Evolutionary conservation across 768 basidiomycete genomes (phyloP).

Genomic region (Lactarius vividus): DNA sequence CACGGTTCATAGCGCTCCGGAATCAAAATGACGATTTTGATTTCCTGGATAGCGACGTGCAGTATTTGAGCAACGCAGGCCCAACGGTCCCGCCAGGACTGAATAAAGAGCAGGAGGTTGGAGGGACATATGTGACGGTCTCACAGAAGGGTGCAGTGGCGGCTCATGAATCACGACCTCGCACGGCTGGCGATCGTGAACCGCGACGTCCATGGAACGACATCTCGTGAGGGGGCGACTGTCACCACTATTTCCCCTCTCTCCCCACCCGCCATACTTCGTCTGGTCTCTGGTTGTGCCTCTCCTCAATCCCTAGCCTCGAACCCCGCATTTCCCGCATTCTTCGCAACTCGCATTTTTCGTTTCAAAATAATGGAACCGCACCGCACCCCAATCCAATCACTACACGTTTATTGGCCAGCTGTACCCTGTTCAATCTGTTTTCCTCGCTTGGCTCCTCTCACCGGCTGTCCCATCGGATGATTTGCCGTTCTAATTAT

Average conservation of each 20-base stretch:
- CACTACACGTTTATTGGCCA: constrained; percentile 1
- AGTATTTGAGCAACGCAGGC: constrained; percentile 26
- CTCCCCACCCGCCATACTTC: background rate
- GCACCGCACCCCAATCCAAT: constrained; percentile 17
- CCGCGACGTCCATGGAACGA: constrained; percentile 23
- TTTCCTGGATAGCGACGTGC: constrained; percentile 53
- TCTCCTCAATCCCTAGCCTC: background rate
- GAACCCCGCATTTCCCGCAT: constrained; percentile 14
- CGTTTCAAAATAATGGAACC: constrained; percentile 22
- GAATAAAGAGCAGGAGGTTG: constrained; percentile 51
- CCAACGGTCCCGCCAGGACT: constrained; percentile 73
- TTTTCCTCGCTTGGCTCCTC: background rate
- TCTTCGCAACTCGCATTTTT: constrained; percentile 15
- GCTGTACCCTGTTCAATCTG: constrained; percentile 9
- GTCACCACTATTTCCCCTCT: background rate
- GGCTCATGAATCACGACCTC: constrained; percentile 48
- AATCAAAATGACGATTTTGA: constrained; percentile 79
- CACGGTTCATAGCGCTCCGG: constrained; percentile 74
- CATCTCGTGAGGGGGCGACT: background rate
- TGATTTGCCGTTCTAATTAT: background rate
- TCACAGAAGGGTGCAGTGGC: constrained; percentile 58
- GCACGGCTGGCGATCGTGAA: constrained; percentile 21
- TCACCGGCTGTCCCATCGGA: constrained; percentile 12
- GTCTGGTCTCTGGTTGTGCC: constrained; percentile 11
- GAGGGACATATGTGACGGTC: constrained; percentile 83